Evolutionary conservation across 2,329 filamentous ascomycete genomes (phyloP).

Genomic region (Neocucurbitaria cava): DNA sequence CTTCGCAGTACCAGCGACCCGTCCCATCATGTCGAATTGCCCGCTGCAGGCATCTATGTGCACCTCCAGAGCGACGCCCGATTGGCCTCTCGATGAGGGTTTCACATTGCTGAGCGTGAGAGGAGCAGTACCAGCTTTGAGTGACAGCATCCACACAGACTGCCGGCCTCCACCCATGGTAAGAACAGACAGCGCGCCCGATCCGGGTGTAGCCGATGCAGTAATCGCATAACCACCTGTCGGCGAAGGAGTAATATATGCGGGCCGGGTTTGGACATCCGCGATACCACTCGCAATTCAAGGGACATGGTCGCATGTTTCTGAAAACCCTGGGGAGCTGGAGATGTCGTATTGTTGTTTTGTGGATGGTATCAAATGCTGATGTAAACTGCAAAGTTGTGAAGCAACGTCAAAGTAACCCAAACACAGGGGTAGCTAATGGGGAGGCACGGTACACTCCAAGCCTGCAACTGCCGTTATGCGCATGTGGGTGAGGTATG

Average conservation of each 20-base stretch:
- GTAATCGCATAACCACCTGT: conserved; percentile 4
- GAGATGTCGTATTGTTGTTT: background rate
- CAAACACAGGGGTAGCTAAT: background rate
- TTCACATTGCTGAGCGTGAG: conserved; percentile 3
- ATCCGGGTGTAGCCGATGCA: conserved; percentile 1
- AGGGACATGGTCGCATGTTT: background rate
- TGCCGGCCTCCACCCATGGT: background rate
- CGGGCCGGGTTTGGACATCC: conserved; percentile 1
- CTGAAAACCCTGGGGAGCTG: background rate
- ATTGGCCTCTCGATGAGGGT: background rate
- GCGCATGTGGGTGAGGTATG: background rate
- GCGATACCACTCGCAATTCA: background rate
- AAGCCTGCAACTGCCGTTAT: background rate
- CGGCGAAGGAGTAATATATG: conserved; percentile 4
- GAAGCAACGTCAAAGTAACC: background rate
- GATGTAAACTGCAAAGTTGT: background rate
- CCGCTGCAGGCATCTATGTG: background rate
- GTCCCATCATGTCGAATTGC: background rate
- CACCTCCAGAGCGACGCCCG: background rate
- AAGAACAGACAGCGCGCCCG: background rate
- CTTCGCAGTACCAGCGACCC: background rate
- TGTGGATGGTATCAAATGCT: background rate
- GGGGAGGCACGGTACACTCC: background rate
- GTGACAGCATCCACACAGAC: conserved; percentile 1
- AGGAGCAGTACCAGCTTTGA: conserved; percentile 4